Conservation (phyloP, 116 monocot species). For the Papilionanthe hybrid region DNA sequence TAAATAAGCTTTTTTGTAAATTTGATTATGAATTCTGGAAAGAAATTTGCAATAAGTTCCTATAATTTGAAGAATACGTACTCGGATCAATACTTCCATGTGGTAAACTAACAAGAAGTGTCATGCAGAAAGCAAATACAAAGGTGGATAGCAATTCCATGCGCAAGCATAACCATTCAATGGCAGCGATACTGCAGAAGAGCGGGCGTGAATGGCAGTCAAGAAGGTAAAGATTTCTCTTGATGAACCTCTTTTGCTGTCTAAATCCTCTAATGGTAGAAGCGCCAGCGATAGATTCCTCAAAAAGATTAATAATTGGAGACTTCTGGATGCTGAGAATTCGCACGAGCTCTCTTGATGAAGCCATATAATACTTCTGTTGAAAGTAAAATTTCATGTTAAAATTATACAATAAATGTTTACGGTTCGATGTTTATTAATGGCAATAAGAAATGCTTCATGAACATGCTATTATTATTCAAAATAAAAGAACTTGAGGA, state of each 20-base stretch:
- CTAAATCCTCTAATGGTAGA: conserved; percentile 94
- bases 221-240: conserved; percentile 84
- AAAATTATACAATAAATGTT: neutral
- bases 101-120: conserved; percentile 87
- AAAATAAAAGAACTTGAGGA: neutral
- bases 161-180: conserved; percentile 98
- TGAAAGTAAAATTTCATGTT: conserved; percentile 2
- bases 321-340: conserved; percentile 97
- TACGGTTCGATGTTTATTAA: neutral
- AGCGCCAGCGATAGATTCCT: conserved; percentile 98
- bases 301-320: conserved; percentile 89
- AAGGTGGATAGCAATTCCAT: conserved; percentile 96
- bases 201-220: conserved; percentile 89
- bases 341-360: conserved; percentile 89
- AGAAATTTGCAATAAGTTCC: neutral
- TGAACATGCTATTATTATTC: neutral
- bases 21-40: neutral
- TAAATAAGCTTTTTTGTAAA: neutral
- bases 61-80: conserved; percentile 25
- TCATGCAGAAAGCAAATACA: conserved; percentile 96
- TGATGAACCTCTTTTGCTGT: conserved; percentile 97
- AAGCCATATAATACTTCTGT: conserved; percentile 99
- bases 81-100: conserved; percentile 97
- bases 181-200: conserved; percentile 88
- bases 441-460: neutral